Evolutionary conservation across 768 basidiomycete genomes (phyloP).

Genomic region (Collybia nuda): DNA sequence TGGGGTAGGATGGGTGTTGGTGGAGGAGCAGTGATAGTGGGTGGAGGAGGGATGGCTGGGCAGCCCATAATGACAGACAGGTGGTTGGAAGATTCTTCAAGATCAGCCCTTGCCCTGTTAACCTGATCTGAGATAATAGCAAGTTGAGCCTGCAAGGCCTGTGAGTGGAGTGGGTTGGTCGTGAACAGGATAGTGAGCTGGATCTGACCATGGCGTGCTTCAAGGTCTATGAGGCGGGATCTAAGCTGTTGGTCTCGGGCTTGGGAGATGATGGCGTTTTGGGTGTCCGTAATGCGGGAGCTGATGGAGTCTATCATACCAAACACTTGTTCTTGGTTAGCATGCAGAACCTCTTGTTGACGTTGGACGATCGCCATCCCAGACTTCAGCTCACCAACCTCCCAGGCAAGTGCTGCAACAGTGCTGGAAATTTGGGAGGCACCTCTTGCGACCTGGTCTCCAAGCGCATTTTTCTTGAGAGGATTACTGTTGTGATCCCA

Average conservation of each 20-base stretch:
- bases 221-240: too few species aligned
- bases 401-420: background rate
- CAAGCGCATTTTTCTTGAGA: background rate
- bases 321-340: background rate
- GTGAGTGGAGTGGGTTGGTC: too few species aligned
- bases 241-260: background rate
- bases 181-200: background rate
- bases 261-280: slow-evolving; percentile 3
- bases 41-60: background rate
- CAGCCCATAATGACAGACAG: background rate
- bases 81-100: background rate
- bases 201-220: background rate
- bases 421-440: background rate
- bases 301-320: background rate
- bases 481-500: slow-evolving; percentile 1
- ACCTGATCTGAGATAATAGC: too few species aligned
- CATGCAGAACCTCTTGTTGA: background rate
- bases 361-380: background rate
- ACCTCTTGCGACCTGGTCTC: slow-evolving; percentile 5
- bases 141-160: too few species aligned
- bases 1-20: too few species aligned
- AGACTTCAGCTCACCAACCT: background rate
- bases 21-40: background rate
- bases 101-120: background rate
- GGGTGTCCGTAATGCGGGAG: background rate